Conservation (phyloP, 2,329 filamentous ascomycete genomes). For the Aureobasidium lini region DNA sequence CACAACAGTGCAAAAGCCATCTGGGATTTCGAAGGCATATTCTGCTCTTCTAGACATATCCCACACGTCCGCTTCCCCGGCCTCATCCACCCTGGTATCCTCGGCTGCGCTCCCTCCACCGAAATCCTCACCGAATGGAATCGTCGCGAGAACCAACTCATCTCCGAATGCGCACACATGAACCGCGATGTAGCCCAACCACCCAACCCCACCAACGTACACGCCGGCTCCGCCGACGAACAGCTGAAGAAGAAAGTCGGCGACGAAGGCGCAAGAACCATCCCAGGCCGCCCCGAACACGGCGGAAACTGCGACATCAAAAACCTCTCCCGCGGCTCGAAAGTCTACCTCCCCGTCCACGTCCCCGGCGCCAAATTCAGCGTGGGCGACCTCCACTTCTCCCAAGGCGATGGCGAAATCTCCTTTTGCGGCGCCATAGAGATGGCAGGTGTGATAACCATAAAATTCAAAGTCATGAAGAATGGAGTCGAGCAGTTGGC, state of each 20-base stretch:
- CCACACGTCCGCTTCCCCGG: conserved; percentile 82
- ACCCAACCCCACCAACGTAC: conserved; percentile 62
- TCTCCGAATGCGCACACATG: conserved; percentile 57
- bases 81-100: conserved; percentile 83
- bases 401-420: conserved; percentile 84
- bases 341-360: conserved; percentile 82
- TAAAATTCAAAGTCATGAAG: conserved; percentile 86
- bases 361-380: conserved; percentile 82
- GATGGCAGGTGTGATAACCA: conserved; percentile 85
- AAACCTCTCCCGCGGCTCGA: conserved; percentile 69
- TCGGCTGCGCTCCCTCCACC: conserved; percentile 78
- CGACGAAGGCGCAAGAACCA: conserved; percentile 72
- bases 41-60: conserved; percentile 79
- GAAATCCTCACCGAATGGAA: conserved; percentile 80
- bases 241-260: conserved; percentile 60
- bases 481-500: conserved; percentile 65
- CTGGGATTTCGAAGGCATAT: conserved; percentile 71
- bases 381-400: conserved; percentile 83
- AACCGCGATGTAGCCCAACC: conserved; percentile 68
- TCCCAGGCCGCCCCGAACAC: conserved; percentile 71
- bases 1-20: conserved; percentile 59
- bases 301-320: conserved; percentile 92
- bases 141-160: conserved; percentile 70
- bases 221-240: conserved; percentile 59
- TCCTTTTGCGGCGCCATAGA: conserved; percentile 73